Percentiles rank a stretch among this genome's conserved stretches.
phyloP scores from a whole-genome alignment of 1,284 basidiomycete species.

The Trichosporon ovoides region DNA sequence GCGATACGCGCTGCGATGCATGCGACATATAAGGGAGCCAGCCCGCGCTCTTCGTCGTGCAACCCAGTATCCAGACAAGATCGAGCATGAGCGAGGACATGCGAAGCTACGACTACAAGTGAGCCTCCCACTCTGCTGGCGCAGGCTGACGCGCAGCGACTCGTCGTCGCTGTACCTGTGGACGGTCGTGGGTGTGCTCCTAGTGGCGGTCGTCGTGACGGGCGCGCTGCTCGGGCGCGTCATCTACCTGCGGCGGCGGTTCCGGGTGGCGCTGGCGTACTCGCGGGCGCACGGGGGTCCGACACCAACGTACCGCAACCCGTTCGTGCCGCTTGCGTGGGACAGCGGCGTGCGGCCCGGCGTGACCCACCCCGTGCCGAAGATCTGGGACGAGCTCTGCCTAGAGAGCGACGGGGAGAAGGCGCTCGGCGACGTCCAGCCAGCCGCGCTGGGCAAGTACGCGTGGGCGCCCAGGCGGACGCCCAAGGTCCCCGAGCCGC shows the following conservation, averaged over 20 bases:
- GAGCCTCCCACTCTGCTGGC: background rate
- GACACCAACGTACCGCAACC: constrained; percentile 25
- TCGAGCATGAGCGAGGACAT: too few relatives aligned
- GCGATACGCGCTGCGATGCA: too few relatives aligned
- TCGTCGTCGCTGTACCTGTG: constrained; percentile 44
- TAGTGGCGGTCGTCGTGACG: constrained; percentile 36
- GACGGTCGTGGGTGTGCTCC: constrained; percentile 46
- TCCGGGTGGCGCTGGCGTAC: constrained; percentile 33
- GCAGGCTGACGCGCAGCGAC: background rate
- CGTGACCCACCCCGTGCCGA: constrained; percentile 33
- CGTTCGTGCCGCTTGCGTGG: constrained; percentile 3
- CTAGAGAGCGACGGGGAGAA: constrained; percentile 16
- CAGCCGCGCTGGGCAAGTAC: background rate
- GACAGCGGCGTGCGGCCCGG: background rate
- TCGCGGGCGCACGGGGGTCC: constrained; percentile 39
- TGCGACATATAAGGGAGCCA: too few relatives aligned
- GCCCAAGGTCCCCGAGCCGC: background rate
- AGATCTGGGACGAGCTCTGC: constrained; percentile 40
- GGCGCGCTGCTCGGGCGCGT: constrained; percentile 22
- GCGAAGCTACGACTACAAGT: too few relatives aligned
- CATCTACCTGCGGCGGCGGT: constrained; percentile 37
- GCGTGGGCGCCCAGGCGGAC: background rate
- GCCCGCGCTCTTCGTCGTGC: too few relatives aligned
- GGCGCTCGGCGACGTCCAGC: background rate
- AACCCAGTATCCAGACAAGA: too few relatives aligned